Evolutionary conservation across 768 basidiomycete species (phyloP), one percentile per base, ranked within the genome.

Genomic region (Pleurotus pulmonarius): DNA sequence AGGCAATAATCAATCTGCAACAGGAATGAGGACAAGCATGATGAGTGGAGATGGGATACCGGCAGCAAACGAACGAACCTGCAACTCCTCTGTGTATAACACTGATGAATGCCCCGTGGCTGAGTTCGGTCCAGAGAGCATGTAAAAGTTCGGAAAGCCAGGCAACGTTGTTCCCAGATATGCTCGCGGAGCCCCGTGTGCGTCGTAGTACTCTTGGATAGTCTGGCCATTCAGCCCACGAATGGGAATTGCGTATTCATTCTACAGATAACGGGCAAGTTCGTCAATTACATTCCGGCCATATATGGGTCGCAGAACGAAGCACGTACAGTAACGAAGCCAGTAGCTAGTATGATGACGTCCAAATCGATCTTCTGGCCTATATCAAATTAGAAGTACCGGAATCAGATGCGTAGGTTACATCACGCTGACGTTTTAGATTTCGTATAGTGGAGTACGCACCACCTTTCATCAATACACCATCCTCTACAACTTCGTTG

Each of bases 121-220:
- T 3, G 70, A 73, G 59, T 80, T 80, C 0, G 79, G 76, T 25
- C 79, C 80, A 20, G 65, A 61, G 5, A 80, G 53, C 4, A 69
- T 64, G 60, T 66, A 78, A 56, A 77, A 71, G 59, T 80, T 80
- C 0, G 79, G 79, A 60, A 81, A 81, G 9, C 72, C 73, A 26
- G 79, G 76, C 3, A 75, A 56, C 4, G 69, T 66, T 1, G 75
- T 77, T 24, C 77, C 78, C 6, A 73, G 61, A 60, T 80, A 80
- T 15, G 78, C 78, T 46, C 70, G 69, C 8, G 78, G 74, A 0
- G 78, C 78, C 0, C 68, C 68, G n/a, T 72, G 63, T 5, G 66
- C 59, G 9, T 70, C 65, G 56, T 67, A 77, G 56, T 76, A 79
- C 46, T 75, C 72, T 59, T 73, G 69, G n/a, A 78, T 64, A 2